Percentiles rank a stretch among this genome's conserved stretches.
phyloP scores from a whole-genome alignment of 2,329 filamentous ascomycete species.

The Cladosporium sp. region DNA sequence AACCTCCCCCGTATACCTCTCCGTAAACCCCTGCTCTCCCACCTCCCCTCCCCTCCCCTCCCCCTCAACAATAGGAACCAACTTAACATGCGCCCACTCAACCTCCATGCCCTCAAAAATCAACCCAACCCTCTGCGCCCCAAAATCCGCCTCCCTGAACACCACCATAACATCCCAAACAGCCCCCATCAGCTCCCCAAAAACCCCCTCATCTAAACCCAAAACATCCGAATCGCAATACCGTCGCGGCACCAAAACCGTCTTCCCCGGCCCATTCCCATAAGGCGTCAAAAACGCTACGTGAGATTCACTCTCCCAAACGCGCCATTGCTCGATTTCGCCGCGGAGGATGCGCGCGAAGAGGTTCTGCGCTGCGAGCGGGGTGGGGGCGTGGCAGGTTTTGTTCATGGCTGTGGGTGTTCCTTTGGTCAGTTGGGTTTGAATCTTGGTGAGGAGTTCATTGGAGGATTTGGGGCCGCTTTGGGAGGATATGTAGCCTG shows the following conservation, averaged over 20 bases:
- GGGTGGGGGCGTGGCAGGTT: neutral
- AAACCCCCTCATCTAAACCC: neutral
- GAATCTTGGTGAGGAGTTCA: neutral
- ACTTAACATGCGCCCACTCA: constrained; percentile 9
- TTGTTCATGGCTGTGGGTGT: neutral
- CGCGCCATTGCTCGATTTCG: constrained; percentile 6
- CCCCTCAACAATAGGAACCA: constrained; percentile 2
- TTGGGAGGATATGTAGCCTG: neutral
- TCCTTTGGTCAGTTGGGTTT: neutral
- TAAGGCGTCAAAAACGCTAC: constrained; percentile 8
- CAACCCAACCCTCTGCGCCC: constrained; percentile 1
- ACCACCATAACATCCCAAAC: constrained; percentile 4
- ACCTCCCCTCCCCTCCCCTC: neutral
- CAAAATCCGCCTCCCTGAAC: neutral
- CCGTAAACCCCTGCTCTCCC: neutral
- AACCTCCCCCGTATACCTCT: constrained; percentile 1
- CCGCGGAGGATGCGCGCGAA: constrained; percentile 7
- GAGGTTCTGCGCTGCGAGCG: neutral
- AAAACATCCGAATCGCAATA: constrained; percentile 2
- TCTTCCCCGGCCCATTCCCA: constrained; percentile 4
- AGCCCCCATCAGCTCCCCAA: neutral
- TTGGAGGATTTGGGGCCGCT: constrained; percentile 1
- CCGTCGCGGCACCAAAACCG: constrained; percentile 5
- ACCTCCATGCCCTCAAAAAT: constrained; percentile 13
- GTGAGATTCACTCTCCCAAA: neutral